A percentile compares a stretch with the other conserved stretches of the same genome.
Evolutionary conservation across 345 rosid species (phyloP).

Genomic region (Lenwebbia sp.): DNA sequence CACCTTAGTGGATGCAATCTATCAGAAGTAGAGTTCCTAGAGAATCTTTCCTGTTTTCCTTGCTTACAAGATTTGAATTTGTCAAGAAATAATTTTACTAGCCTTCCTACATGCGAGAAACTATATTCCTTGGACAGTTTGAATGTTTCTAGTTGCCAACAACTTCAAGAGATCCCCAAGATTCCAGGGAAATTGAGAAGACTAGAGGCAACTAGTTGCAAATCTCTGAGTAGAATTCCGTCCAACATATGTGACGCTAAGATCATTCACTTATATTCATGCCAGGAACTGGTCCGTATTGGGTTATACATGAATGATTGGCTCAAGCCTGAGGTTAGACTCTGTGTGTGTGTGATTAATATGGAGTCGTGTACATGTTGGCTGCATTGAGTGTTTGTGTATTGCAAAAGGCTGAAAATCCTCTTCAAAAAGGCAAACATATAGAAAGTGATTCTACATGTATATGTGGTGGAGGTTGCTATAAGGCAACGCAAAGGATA

Average conservation of each 20-base stretch:
- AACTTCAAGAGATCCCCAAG: neutral
- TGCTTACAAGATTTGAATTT: accelerated
- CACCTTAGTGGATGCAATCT: accelerated
- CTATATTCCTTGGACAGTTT: accelerated
- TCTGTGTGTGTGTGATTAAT: neutral
- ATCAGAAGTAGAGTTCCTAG: neutral
- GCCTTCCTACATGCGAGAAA: neutral
- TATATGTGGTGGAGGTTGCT: neutral
- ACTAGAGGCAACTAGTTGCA: accelerated
- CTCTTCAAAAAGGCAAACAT: no score
- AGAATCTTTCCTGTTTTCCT: neutral
- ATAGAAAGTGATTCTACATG: neutral
- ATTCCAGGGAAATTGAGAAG: neutral
- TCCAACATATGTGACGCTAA: accelerated
- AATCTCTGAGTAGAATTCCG: neutral
- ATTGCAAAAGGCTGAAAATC: no score
- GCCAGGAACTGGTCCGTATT: accelerated
- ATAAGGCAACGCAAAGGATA: neutral
- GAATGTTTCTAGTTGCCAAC: accelerated
- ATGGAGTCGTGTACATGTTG: no score
- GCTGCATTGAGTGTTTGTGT: no score
- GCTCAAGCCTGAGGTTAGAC: neutral
- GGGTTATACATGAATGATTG: accelerated
- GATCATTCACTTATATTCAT: neutral
- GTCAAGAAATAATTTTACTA: accelerated